A percentile compares a stretch with the other conserved stretches of the same genome.
These are phyloP conservation scores for Pichia norvegensis DNA, from an alignment of 1,139 yeast genomes.

Conservation along the genomic window DNA sequence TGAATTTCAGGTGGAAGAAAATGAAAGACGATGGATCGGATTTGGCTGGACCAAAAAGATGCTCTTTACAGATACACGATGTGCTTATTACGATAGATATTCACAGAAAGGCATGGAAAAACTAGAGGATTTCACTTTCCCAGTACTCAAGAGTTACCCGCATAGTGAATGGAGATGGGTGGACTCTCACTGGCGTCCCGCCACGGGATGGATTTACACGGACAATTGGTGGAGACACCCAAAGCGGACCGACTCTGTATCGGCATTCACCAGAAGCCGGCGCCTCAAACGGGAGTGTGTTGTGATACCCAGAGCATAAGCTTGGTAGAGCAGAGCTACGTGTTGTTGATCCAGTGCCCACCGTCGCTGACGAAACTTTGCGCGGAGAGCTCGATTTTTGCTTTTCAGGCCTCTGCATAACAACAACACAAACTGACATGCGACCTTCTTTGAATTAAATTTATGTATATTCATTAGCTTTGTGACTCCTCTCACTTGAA, in stretches of 20 bases:
- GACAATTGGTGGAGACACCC: constrained; percentile 46
- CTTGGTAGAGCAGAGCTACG: too few relatives aligned
- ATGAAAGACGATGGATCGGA: constrained; percentile 57
- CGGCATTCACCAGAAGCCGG: constrained; percentile 44
- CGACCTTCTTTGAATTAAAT: background rate
- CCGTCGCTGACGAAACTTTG: too few relatives aligned
- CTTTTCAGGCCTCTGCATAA: too few relatives aligned
- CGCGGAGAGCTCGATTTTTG: too few relatives aligned
- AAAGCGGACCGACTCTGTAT: constrained; percentile 38
- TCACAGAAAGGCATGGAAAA: constrained; percentile 32
- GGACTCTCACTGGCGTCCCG: constrained; percentile 38
- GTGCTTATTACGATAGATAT: constrained; percentile 39
- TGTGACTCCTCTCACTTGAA: too few relatives aligned
- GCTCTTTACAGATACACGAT: constrained; percentile 42
- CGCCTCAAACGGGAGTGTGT: constrained; percentile 44
- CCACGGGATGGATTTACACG: constrained; percentile 46
- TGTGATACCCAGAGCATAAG: constrained; percentile 27
- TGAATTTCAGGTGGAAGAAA: constrained; percentile 45
- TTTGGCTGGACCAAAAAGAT: constrained; percentile 50
- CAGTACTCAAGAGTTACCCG: constrained; percentile 23
- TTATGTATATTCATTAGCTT: too few relatives aligned
- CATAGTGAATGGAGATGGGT: constrained; percentile 33
- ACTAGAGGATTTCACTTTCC: constrained; percentile 40
- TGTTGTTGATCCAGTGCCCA: too few relatives aligned
- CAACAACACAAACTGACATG: background rate